phyloP scores from a whole-genome alignment of 1,284 basidiomycete species.

The Puccinia coronata region DNA sequence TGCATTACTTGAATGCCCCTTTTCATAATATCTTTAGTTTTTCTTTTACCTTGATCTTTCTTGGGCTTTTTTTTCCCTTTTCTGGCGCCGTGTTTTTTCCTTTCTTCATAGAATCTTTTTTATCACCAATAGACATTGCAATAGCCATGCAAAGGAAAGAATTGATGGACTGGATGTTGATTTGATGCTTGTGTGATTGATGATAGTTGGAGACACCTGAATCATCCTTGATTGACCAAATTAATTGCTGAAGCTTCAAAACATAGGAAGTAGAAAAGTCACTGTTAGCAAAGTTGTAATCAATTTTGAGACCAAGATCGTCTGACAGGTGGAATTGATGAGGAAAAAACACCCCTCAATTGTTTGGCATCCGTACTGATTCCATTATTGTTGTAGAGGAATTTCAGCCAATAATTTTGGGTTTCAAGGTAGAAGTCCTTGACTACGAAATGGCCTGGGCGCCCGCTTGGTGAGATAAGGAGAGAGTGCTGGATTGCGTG shows the following conservation, averaged over 20 bases:
- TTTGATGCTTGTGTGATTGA: neutral
- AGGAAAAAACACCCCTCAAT: neutral
- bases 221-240: neutral
- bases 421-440: slow-evolving; percentile 14
- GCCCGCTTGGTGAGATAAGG: slow-evolving; percentile 15
- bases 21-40: neutral
- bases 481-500: neutral
- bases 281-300: neutral
- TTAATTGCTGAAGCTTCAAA: neutral
- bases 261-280: neutral
- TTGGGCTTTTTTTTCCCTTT: too few relatives aligned
- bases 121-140: too few relatives aligned
- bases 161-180: neutral
- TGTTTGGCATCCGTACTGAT: neutral
- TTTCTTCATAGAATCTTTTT: too few relatives aligned
- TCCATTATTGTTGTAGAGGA: neutral
- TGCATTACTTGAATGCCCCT: too few relatives aligned
- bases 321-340: neutral
- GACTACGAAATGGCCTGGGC: slow-evolving; percentile 1
- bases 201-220: neutral
- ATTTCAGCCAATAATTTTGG: slow-evolving; percentile 28
- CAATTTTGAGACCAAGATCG: neutral
- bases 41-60: too few relatives aligned
- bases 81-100: too few relatives aligned
- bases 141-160: neutral